Evolutionary conservation across 2,329 filamentous ascomycete species (phyloP), one percentile per base, ranked within the genome.

Genomic region (Ophiostoma populinum): DNA sequence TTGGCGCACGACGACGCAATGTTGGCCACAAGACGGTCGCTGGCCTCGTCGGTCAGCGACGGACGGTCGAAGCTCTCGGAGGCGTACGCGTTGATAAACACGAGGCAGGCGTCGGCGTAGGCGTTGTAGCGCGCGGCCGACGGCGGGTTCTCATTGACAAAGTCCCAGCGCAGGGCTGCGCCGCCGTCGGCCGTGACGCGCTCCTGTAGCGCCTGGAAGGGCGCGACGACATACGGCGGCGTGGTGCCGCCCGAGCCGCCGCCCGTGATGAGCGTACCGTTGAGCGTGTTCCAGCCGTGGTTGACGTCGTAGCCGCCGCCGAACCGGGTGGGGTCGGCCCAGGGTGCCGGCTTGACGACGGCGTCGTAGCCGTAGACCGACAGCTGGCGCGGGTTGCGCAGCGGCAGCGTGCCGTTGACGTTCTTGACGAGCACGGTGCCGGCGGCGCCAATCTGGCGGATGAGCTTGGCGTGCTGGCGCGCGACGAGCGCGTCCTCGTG

Each of bases 11-110:
- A 55, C 34, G 74, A 48, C 6, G 62, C 58, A 28, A 80, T 72
- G 34, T 49, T 42, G 34, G 55, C 49, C 0, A 80, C 62, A 0
- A 80, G 56, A 0, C 53, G 52, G 40, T 80, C 74, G 39, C 68
- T 74, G 25, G 68, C 69, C 42, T 75, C 77, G 47, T 92, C 80
- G 32, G 70, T 67, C 16, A 90, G 64, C 9, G 67, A 67, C 0
- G 68, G 57, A 26, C 73, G 63, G 42, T 82, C 66, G 53, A 69
- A 83, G 0, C 79, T 80, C 54, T 93, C 85, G 0, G 80, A 80
- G 1, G 78, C 70, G 50, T 86, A 81, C 22, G 65, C 69, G 49
- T 79, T 76, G 49, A 75, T 63, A 45, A 75, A 71, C 1, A 73
- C 67, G 2, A 74, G 50, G 36, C 80, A 86, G 12, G 80, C 60